Evolutionary conservation across 768 basidiomycete species (phyloP).

Genomic region (Leucosporidium creatinivorum): DNA sequence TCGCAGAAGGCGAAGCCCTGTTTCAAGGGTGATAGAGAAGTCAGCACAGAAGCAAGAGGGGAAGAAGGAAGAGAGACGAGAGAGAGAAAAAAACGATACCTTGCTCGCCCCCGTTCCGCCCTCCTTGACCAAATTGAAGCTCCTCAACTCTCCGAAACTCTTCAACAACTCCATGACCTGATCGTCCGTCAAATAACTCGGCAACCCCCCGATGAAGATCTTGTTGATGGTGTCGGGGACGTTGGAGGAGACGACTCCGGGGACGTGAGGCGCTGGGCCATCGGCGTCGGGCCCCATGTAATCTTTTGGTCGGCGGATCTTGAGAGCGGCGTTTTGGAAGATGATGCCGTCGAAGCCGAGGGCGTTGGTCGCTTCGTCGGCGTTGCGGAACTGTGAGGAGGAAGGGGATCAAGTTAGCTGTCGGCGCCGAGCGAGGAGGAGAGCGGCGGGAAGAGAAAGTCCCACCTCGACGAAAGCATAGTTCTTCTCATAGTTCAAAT

Average conservation of each 20-base stretch:
- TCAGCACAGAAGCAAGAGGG: not conserved
- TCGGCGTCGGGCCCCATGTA: conserved; percentile 67
- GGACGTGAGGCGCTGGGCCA: conserved; percentile 67
- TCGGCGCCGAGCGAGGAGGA: conserved; percentile 1
- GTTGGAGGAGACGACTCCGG: conserved; percentile 91
- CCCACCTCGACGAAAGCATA: conserved; percentile 96
- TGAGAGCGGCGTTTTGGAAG: conserved; percentile 88
- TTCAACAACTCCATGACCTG: conserved; percentile 97
- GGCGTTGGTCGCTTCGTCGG: conserved; percentile 90
- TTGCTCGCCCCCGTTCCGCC: conserved; percentile 81
- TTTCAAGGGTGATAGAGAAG: not conserved
- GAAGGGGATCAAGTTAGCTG: conserved; percentile 6
- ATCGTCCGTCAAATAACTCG: conserved; percentile 92
- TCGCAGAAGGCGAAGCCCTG: conserved; percentile 99
- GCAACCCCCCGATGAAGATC: conserved; percentile 92
- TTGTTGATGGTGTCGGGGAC: conserved; percentile 98
- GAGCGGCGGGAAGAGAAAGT: conserved; percentile 5
- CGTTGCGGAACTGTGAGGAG: conserved; percentile 83
- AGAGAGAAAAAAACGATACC: conserved; percentile 53
- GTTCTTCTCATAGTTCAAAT: conserved; percentile 97
- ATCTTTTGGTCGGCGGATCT: conserved; percentile 95
- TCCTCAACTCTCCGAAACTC: conserved; percentile 93
- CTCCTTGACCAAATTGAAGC: conserved; percentile 96
- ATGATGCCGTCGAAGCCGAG: conserved; percentile 98
- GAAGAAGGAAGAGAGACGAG: not conserved